Evolutionary conservation across 1,284 basidiomycete species (phyloP).

Genomic region (Prillingera fragicola): DNA sequence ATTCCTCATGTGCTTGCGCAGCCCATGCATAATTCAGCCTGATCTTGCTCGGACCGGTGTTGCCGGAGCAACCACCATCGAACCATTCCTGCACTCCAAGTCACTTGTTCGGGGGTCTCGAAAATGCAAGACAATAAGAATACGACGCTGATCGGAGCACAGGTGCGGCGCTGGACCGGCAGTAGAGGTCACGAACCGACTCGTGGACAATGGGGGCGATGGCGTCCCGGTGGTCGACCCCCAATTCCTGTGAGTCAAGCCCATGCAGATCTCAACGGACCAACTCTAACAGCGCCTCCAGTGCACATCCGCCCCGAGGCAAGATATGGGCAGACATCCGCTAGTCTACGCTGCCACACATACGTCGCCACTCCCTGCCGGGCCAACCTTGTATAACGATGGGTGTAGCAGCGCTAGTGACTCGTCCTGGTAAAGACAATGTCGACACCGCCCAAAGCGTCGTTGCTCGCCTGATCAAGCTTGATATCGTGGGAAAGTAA

Average conservation of each 20-base stretch:
- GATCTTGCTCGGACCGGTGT: neutral
- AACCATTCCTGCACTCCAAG: neutral
- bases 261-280: too few species aligned
- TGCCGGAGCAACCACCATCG: neutral
- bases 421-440: too few species aligned
- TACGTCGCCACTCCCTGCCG: too few species aligned
- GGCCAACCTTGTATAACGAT: too few species aligned
- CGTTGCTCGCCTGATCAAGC: too few species aligned
- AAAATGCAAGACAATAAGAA: neutral
- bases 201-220: neutral
- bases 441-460: too few species aligned
- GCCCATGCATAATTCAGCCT: neutral
- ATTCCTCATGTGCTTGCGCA: neutral
- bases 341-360: too few species aligned
- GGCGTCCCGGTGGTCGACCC: neutral
- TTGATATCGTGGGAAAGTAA: too few species aligned
- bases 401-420: too few species aligned
- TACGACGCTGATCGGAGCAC: conserved; percentile 5
- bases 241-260: conserved; percentile 1
- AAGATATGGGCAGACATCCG: too few species aligned
- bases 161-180: conserved; percentile 13
- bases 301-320: too few species aligned
- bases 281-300: too few species aligned
- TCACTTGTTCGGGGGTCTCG: neutral
- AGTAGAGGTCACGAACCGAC: conserved; percentile 15